A percentile compares a stretch with the other conserved stretches of the same genome.
Evolutionary conservation across 2,329 filamentous ascomycete genomes (phyloP).

Genomic region (Colletotrichum gloeosporioides): DNA sequence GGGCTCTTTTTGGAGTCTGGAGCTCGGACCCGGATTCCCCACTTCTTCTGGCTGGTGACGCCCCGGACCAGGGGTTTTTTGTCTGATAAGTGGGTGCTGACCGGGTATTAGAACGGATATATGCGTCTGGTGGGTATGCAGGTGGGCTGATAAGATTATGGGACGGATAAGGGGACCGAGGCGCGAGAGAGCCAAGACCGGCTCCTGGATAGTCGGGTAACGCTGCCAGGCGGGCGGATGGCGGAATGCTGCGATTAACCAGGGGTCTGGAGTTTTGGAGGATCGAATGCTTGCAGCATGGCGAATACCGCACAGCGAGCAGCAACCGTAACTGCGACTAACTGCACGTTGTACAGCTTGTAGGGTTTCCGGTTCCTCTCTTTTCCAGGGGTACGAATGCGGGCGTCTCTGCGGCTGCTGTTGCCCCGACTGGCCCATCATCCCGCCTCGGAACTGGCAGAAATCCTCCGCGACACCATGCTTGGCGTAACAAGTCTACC

Average conservation of each 20-base stretch:
- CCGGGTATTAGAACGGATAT: constrained; percentile 19
- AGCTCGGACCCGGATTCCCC: neutral
- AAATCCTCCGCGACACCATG: neutral
- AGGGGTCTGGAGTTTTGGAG: neutral
- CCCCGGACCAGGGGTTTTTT: neutral
- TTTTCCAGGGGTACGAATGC: neutral
- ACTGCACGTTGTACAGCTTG: neutral
- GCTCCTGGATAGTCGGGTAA: neutral
- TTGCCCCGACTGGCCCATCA: neutral
- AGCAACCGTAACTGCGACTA: neutral
- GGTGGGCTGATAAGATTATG: constrained; percentile 10
- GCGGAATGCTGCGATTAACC: neutral
- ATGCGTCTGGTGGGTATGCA: neutral
- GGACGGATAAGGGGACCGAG: constrained; percentile 16
- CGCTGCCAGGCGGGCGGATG: neutral
- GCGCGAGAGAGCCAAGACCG: neutral
- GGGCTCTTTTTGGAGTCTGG: neutral
- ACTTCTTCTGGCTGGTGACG: neutral
- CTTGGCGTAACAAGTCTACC: neutral
- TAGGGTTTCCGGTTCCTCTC: neutral
- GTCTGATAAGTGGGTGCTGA: constrained; percentile 5
- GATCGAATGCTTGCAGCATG: neutral
- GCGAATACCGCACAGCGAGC: neutral
- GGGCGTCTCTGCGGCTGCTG: neutral
- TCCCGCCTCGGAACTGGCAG: neutral